Conservation (phyloP, 345 rosid genomes). For the Brassica juncea region DNA sequence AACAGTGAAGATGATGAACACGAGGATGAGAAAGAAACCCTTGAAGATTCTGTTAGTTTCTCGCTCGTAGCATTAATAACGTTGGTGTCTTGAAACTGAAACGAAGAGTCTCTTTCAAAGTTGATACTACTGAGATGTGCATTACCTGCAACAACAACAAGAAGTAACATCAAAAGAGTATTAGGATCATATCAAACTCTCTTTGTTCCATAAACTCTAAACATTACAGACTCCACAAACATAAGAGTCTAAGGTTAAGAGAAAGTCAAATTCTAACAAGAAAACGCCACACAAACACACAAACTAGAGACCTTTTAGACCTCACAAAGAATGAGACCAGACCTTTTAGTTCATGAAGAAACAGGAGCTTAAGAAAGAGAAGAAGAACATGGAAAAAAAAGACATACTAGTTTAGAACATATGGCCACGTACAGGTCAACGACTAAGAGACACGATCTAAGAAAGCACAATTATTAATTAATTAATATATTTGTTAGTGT, state of each 20-base stretch:
- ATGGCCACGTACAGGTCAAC: slow-evolving; percentile 30
- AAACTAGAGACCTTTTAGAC: slow-evolving; percentile 18
- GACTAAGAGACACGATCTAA: slow-evolving; percentile 37
- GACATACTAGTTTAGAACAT: slow-evolving; percentile 10
- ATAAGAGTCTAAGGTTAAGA: slow-evolving; percentile 5
- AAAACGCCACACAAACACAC: slow-evolving; percentile 3
- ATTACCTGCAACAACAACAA: slow-evolving; percentile 48
- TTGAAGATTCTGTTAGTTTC: slow-evolving; percentile 72
- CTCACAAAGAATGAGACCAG: slow-evolving; percentile 13
- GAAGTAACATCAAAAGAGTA: slow-evolving; percentile 18
- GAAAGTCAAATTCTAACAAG: slow-evolving; percentile 17
- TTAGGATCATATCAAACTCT: neutral
- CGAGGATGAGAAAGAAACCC: slow-evolving; percentile 82
- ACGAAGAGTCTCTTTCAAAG: slow-evolving; percentile 44
- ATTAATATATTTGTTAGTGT: neutral
- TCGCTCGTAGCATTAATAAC: slow-evolving; percentile 44
- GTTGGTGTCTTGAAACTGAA: slow-evolving; percentile 52
- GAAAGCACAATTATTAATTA: neutral
- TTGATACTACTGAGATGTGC: slow-evolving; percentile 45
- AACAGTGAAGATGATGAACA: slow-evolving; percentile 85
- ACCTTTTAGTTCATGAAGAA: slow-evolving; percentile 22
- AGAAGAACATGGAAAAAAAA: slow-evolving; percentile 14
- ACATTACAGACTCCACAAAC: neutral
- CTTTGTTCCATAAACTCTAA: neutral
- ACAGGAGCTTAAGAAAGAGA: slow-evolving; percentile 21